A percentile compares a stretch with the other conserved stretches of the same genome.
Evolutionary conservation across 2,329 filamentous ascomycete genomes (phyloP).

Genomic region (Aspergillus sp.): DNA sequence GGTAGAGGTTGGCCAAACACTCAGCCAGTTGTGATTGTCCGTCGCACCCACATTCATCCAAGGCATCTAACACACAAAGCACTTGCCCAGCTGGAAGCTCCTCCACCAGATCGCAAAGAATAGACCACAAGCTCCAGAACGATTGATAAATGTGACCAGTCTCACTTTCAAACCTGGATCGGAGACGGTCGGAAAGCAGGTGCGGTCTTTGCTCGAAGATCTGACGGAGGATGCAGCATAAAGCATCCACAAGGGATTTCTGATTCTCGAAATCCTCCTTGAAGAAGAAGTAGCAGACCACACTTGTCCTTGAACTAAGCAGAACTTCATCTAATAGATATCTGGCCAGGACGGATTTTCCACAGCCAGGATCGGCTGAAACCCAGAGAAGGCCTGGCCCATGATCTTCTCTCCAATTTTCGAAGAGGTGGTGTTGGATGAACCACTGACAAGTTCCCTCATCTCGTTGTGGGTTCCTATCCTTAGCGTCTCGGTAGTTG

Average conservation of each 20-base stretch:
- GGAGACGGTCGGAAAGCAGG: constrained; percentile 17
- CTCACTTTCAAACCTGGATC: constrained; percentile 18
- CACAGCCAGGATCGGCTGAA: constrained; percentile 31
- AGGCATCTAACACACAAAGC: constrained; percentile 44
- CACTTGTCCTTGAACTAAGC: neutral
- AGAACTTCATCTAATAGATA: constrained; percentile 17
- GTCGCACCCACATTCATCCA: constrained; percentile 42
- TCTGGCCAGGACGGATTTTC: constrained; percentile 29
- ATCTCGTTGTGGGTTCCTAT: neutral
- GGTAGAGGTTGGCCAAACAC: constrained; percentile 30
- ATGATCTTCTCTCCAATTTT: constrained; percentile 22
- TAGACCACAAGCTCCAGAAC: constrained; percentile 35
- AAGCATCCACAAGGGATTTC: constrained; percentile 10
- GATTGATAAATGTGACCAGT: constrained; percentile 20
- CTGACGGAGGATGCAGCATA: constrained; percentile 43
- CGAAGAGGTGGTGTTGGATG: constrained; percentile 25
- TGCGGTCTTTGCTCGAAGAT: constrained; percentile 31
- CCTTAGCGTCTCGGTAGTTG: neutral
- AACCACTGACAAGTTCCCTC: constrained; percentile 37
- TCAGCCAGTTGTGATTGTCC: constrained; percentile 24
- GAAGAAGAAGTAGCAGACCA: constrained; percentile 47
- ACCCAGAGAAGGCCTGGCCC: constrained; percentile 28
- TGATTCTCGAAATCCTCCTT: constrained; percentile 27
- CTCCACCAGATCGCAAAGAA: constrained; percentile 22
- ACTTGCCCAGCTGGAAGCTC: constrained; percentile 24